Percentiles rank a stretch among this genome's conserved stretches.
Evolutionary conservation across 805 yeast genomes (phyloP).

Genomic region (Dipodascus geniculatus): DNA sequence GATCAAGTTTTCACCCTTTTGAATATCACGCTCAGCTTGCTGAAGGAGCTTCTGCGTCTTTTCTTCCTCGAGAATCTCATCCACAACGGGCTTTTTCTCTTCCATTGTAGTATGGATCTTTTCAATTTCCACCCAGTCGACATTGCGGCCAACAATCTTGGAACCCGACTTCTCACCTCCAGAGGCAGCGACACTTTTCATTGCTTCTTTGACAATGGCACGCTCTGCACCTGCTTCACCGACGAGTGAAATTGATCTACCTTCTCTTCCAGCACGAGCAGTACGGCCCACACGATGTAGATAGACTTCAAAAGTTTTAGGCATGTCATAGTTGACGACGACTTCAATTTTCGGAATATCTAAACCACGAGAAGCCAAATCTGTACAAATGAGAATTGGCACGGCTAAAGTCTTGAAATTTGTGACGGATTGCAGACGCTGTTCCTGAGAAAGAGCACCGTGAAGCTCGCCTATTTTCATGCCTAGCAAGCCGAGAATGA

Average conservation of each 20-base stretch:
- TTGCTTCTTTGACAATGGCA: slow-evolving; percentile 79
- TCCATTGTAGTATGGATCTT: slow-evolving; percentile 49
- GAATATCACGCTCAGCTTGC: slow-evolving; percentile 82
- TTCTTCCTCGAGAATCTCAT: slow-evolving; percentile 79
- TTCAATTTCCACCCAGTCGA: slow-evolving; percentile 84
- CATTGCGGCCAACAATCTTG: slow-evolving; percentile 62
- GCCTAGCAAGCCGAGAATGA: slow-evolving; percentile 72
- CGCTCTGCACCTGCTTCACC: slow-evolving; percentile 87
- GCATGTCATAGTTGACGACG: slow-evolving; percentile 93
- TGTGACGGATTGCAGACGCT: slow-evolving; percentile 74
- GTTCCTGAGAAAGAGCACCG: slow-evolving; percentile 79
- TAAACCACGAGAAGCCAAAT: slow-evolving; percentile 96
- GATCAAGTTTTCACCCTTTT: slow-evolving; percentile 74
- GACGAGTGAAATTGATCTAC: slow-evolving; percentile 85
- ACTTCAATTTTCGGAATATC: slow-evolving; percentile 97
- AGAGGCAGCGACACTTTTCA: slow-evolving; percentile 48
- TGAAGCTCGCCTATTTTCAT: slow-evolving; percentile 66
- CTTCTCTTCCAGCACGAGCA: slow-evolving; percentile 97
- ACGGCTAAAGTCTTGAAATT: slow-evolving; percentile 74
- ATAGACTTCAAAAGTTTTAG: slow-evolving; percentile 81
- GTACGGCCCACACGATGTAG: slow-evolving; percentile 98
- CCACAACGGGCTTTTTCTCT: slow-evolving; percentile 45
- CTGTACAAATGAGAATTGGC: slow-evolving; percentile 89
- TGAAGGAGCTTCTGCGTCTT: slow-evolving; percentile 76
- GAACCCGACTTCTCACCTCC: slow-evolving; percentile 38